Evolutionary conservation across 176 grass and related monocot genomes (phyloP), one percentile per base, ranked within the genome.

Genomic region (Neostapfia colusana): DNA sequence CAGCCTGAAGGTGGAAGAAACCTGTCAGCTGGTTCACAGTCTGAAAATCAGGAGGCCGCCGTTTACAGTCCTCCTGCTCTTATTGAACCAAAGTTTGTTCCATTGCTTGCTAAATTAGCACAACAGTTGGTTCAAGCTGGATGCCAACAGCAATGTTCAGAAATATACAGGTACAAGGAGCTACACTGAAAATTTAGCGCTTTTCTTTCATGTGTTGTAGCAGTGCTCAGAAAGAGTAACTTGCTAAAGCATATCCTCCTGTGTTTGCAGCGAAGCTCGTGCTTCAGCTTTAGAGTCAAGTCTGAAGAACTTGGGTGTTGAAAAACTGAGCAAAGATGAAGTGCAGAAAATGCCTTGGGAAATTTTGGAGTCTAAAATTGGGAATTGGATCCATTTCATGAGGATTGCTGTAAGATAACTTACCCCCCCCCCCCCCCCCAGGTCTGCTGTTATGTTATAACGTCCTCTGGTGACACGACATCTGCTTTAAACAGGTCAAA

Each of bases 301-400:
- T 74, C 48, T 99, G 68, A 95, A 90, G 74, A 95, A 88, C 79
- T 84, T 99, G 79, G 91, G 89, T 82, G 92, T 99, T 49, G 92
- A 99, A 80, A 99, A 99, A 88, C 69, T 99, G 40, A 95, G 92
- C 83, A 95, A 86, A 99, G 92, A 90, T 26, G 95, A 99, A 74
- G 95, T 99, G 69, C 92, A 99, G 79, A 99, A 89, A 89, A 86
- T 99, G 87, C 89, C 90, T 59, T 99, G 92, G 92, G 95, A 99
- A 49, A 88, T 90, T 76, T 76, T 95, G 7, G 95, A 92, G 71
- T 85, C 95, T 44, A 95, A 99, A 95, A 95, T 89, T 62, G 89
- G 85, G 35, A 99, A 95, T 15, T 99, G 92, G 95, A 99, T 99
- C 78, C 95, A 99, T 65, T 92, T 95, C 54, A 99, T 95, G 95